A percentile compares a stretch with the other conserved stretches of the same genome.
phyloP scores from a whole-genome alignment of 352 stramenopile species.

The Globisporangium spiculum region DNA sequence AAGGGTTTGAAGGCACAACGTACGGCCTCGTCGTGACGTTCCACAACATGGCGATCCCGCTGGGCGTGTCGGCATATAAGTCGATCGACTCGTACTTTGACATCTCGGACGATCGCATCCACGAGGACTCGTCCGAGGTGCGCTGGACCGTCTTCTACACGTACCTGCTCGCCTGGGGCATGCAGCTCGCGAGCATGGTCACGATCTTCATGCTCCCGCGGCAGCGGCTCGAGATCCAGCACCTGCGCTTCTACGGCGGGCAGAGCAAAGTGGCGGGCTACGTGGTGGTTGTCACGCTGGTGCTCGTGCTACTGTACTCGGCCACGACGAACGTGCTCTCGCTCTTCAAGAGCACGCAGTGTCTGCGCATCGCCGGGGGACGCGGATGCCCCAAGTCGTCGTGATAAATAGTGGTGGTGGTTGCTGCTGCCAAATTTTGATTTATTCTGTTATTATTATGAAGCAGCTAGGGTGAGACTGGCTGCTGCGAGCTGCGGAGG shows the following conservation, averaged over 20 bases:
- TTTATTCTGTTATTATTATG: slow-evolving; percentile 5
- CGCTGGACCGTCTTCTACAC: slow-evolving; percentile 40
- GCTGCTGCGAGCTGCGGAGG: neutral
- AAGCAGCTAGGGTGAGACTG: neutral
- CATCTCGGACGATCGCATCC: slow-evolving; percentile 44
- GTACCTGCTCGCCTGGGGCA: slow-evolving; percentile 54
- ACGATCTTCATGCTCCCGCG: slow-evolving; percentile 49
- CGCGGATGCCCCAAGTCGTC: slow-evolving; percentile 23
- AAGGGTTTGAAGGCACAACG: slow-evolving; percentile 26
- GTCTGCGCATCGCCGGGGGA: slow-evolving; percentile 45
- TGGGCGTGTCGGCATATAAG: slow-evolving; percentile 56
- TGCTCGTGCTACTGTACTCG: slow-evolving; percentile 19
- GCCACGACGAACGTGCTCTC: slow-evolving; percentile 46
- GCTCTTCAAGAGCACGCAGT: slow-evolving; percentile 47
- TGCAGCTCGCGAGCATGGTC: slow-evolving; percentile 43
- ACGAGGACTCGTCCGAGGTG: slow-evolving; percentile 42
- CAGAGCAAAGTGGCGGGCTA: slow-evolving; percentile 16
- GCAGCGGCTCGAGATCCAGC: slow-evolving; percentile 28
- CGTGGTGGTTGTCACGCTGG: slow-evolving; percentile 21
- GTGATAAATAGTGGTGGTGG: neutral
- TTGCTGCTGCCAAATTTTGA: neutral
- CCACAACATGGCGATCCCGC: slow-evolving; percentile 39
- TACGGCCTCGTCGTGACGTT: slow-evolving; percentile 40
- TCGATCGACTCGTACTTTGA: slow-evolving; percentile 55
- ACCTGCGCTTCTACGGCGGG: slow-evolving; percentile 26